Base-by-base conservation (phyloP, 139 green algal genomes). In the Zygnema cylindricum region DNA sequence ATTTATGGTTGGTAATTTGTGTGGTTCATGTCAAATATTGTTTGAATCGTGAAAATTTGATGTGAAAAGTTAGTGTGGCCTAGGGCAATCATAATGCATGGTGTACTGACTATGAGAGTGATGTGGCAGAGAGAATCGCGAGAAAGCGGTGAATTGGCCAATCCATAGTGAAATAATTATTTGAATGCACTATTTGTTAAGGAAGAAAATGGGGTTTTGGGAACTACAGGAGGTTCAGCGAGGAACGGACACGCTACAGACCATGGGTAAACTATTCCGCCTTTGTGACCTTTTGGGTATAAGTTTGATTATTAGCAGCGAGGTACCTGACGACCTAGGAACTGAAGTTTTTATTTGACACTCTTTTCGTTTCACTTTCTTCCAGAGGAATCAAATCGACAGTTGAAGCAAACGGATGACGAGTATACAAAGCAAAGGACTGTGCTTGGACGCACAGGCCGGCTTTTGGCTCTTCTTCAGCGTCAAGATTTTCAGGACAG, bases 201-300 rank as follows among this genome's bases (percentile, higher is more conserved):
- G 7, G 49, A 63, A 63, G 7, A 7, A 63, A 25, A 63, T 63
- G 49, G 49, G 49, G 49, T 7, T 16, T 7, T 63, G 49, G 49
- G 49, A 63, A 16, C 71, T 79, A 16, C 77, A 84, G 77, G 77
- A 84, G 77, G 77, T 84, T 21, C 41, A 55, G 40, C n/a, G 77
- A 36, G 77, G 77, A 3, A 33, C 38, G 40, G 38, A 39, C 38
- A 84, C 77, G 77, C 77, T 84, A 49, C 2, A 55, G 33, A 55
- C 33, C 33, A 84, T 84, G 77, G 77, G 77, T 84, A 33, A 84
- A 11, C n/a, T n/a, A n/a, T n/a, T 43, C 71, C 21, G 36, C 16
- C 76, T 69, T 33, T 84, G n/a, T 84, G 77, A 33, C 77, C n/a
- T 39, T 84, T 79, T n/a, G n/a, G n/a, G n/a, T n/a, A n/a, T n/a